These are phyloP conservation scores for Blumeria graminis DNA, from an alignment of 2,329 filamentous ascomycete species.

Conservation along the genomic window DNA sequence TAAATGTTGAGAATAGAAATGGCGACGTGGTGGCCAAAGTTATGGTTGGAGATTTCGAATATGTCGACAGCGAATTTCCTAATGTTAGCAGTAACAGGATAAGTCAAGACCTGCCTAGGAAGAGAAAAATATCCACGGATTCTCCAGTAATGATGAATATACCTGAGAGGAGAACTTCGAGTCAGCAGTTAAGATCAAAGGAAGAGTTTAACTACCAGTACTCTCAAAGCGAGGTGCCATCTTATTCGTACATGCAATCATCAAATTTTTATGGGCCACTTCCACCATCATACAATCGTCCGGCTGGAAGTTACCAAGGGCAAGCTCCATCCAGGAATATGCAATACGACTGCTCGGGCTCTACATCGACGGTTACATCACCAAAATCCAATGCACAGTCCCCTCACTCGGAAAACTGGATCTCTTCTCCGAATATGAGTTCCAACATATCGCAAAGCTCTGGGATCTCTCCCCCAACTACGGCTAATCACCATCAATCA, in stretches of 20 bases:
- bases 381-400: conserved; percentile 23
- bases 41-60: conserved; percentile 37
- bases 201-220: conserved; percentile 30
- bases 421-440: conserved; percentile 22
- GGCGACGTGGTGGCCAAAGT: conserved; percentile 24
- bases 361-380: conserved; percentile 17
- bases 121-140: conserved; percentile 28
- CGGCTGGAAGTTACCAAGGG: conserved; percentile 12
- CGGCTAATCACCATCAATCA: conserved; percentile 6
- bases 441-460: conserved; percentile 20
- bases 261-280: conserved; percentile 19
- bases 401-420: conserved; percentile 23
- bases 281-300: conserved; percentile 16
- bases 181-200: conserved; percentile 22
- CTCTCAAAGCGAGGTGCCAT: conserved; percentile 21
- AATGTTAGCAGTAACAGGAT: conserved; percentile 14
- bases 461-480: conserved; percentile 14
- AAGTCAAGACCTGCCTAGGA: conserved; percentile 21
- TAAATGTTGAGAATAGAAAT: conserved; percentile 33
- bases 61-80: conserved; percentile 22
- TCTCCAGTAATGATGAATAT: conserved; percentile 22
- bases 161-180: conserved; percentile 23
- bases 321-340: conserved; percentile 19
- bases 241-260: conserved; percentile 26
- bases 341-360: conserved; percentile 19